These are phyloP conservation scores for Heliamphora exappendiculata DNA, from an alignment of 148 eudicot species.

Conservation along the genomic window DNA sequence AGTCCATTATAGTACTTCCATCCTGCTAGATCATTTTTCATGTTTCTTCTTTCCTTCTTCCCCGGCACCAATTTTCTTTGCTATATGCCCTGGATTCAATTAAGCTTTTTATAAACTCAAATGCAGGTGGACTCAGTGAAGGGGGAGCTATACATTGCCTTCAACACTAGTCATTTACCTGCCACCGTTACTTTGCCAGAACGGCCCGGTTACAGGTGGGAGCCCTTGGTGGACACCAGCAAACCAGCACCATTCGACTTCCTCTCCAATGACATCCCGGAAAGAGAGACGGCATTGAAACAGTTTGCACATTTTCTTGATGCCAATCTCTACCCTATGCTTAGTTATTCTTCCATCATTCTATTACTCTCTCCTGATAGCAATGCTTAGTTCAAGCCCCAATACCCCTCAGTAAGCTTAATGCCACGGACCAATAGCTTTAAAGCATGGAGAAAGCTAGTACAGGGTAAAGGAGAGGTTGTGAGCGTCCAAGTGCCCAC, in stretches of 20 bases:
- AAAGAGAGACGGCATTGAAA: slow-evolving; percentile 44
- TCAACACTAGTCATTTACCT: slow-evolving; percentile 87
- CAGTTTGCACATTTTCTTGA: slow-evolving; percentile 83
- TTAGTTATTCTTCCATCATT: slow-evolving; percentile 87
- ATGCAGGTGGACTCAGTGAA: slow-evolving; percentile 73
- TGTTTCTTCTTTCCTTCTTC: too few relatives aligned
- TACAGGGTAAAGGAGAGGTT: too few relatives aligned
- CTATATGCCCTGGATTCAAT: background rate
- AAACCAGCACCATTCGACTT: slow-evolving; percentile 83
- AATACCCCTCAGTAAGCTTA: too few relatives aligned
- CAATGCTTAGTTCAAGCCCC: slow-evolving; percentile 11
- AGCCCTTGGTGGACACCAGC: slow-evolving; percentile 83
- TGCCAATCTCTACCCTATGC: slow-evolving; percentile 76
- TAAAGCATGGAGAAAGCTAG: too few relatives aligned
- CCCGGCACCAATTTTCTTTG: background rate
- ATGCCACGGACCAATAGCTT: too few relatives aligned
- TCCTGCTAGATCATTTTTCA: too few relatives aligned
- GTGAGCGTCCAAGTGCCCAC: too few relatives aligned
- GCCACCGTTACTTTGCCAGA: slow-evolving; percentile 58
- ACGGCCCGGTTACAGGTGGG: slow-evolving; percentile 81
- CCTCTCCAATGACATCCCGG: slow-evolving; percentile 46
- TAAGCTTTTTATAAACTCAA: background rate
- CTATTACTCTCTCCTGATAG: slow-evolving; percentile 45
- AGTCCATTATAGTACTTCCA: too few relatives aligned
- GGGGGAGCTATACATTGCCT: slow-evolving; percentile 74